Evolutionary conservation across 2,329 filamentous ascomycete species (phyloP), one percentile per base, ranked within the genome.

Genomic region (Septoria linicola): DNA sequence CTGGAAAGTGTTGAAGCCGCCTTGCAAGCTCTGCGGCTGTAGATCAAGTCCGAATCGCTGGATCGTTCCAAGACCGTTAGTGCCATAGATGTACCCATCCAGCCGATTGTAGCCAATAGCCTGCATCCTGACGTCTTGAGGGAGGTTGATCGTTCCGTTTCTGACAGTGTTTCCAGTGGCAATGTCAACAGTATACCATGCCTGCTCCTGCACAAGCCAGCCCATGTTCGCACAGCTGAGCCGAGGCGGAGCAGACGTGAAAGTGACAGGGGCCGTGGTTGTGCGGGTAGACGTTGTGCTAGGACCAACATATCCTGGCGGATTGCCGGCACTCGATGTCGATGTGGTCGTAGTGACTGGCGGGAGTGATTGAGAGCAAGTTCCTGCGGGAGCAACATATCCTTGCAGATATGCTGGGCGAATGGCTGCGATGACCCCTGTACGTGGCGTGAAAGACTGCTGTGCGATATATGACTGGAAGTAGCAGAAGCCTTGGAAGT

Each of bases 101-200:
- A 20, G 41, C 8, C 21, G 17, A 14, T 52, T 52, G 42, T 37
- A 52, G 8, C 49, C 49, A 19, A 52, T 52, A 16, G 49, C 49
- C 13, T 52, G 36, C 30, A 45, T 23, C 17, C 10, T 35, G n/a
- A 36, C 14, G 14, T 37, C 37, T 7, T 21, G 10, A 21, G 27
- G n/a, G n/a, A 35, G 25, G 3, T 25, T 7, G 35, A 52, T 41
- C 7, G 27, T 52, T 41, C 49, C 49, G 16, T 30, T 25, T 6
- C 7, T 4, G 4, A 19, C 25, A 13, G 19, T 19, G 17, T 7
- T n/a, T 4, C 42, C 41, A 25, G 35, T 47, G 19, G 35, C 11
- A 7, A 52, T 23, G 5, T 41, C 42, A 19, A 46, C 36, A 4
- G 19, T 35, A 23, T 31, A 41, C 35, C 35, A 37, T 10, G 49